Percentiles rank a stretch among this genome's conserved stretches.
Evolutionary conservation across 257 asterid species (phyloP).

Genomic region (Lavandula angustifolia): DNA sequence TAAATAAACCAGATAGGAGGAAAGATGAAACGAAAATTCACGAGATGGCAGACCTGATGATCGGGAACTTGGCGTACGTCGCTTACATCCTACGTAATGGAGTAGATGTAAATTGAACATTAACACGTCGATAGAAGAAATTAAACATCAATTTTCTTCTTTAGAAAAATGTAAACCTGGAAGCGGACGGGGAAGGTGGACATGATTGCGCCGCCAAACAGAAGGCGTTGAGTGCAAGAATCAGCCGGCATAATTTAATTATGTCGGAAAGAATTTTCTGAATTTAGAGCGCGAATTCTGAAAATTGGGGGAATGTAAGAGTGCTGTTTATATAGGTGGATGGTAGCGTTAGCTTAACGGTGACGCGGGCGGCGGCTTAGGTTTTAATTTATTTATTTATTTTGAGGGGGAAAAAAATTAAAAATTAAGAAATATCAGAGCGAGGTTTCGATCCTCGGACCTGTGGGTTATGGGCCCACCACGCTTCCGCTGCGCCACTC

Average conservation of each 20-base stretch:
- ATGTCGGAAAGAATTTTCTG: not conserved
- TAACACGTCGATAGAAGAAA: not conserved
- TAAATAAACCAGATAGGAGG: conserved; percentile 1
- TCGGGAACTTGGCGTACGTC: conserved; percentile 87
- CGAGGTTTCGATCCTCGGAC: conserved; percentile 99
- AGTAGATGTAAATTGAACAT: not conserved
- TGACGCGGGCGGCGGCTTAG: conserved; percentile 29
- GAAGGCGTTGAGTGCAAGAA: conserved; percentile 43
- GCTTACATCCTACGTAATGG: conserved; percentile 68
- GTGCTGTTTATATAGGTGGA: conserved; percentile 4
- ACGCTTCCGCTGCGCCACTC: conserved; percentile 99
- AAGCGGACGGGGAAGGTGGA: conserved; percentile 71
- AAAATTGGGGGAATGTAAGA: not conserved
- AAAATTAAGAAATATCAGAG: conserved; percentile 55
- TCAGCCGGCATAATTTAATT: conserved; percentile 47
- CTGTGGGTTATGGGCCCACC: conserved; percentile 99
- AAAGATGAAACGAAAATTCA: not conserved
- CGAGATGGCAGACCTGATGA: conserved; percentile 63
- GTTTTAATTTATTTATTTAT: too few relatives aligned
- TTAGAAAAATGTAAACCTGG: conserved; percentile 41
- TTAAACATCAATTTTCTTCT: not conserved
- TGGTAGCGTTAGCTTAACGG: conserved; percentile 35
- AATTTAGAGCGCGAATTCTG: conserved; percentile 2
- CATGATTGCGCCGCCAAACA: conserved; percentile 78
- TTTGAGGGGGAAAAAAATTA: too few relatives aligned